A percentile compares a stretch with the other conserved stretches of the same genome.
These are phyloP conservation scores for Colletotrichum spaethianum DNA, from an alignment of 2,329 filamentous ascomycete species.

Conservation along the genomic window DNA sequence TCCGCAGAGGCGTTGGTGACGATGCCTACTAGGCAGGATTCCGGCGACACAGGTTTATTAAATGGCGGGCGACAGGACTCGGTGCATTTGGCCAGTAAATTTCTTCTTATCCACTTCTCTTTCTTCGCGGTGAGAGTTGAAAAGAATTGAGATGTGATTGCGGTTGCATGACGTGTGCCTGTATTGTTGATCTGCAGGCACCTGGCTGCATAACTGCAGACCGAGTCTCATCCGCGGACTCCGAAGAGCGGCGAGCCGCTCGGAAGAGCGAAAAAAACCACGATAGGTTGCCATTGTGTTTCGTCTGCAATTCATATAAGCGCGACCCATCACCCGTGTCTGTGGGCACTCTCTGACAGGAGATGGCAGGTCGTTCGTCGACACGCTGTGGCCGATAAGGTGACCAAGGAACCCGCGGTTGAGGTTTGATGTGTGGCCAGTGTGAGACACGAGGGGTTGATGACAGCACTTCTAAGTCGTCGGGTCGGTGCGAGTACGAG, in stretches of 20 bases:
- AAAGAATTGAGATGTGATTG: background rate
- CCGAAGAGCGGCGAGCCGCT: background rate
- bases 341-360: background rate
- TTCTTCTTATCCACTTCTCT: background rate
- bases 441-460: slow-evolving; percentile 13
- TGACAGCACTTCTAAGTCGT: slow-evolving; percentile 22
- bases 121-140: background rate
- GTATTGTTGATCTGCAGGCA: background rate
- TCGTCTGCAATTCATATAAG: background rate
- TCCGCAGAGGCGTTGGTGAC: background rate
- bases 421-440: background rate
- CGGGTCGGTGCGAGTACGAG: background rate
- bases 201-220: background rate
- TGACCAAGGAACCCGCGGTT: background rate
- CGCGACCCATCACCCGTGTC: background rate
- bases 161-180: background rate
- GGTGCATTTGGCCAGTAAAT: background rate
- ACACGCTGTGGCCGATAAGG: background rate
- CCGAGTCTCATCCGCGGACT: background rate
- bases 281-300: background rate
- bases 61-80: background rate
- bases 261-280: background rate
- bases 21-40: slow-evolving; percentile 1
- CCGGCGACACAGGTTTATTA: background rate
- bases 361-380: background rate